Conservation (phyloP, 1,284 basidiomycete genomes). For the Bjerkandera adusta region DNA sequence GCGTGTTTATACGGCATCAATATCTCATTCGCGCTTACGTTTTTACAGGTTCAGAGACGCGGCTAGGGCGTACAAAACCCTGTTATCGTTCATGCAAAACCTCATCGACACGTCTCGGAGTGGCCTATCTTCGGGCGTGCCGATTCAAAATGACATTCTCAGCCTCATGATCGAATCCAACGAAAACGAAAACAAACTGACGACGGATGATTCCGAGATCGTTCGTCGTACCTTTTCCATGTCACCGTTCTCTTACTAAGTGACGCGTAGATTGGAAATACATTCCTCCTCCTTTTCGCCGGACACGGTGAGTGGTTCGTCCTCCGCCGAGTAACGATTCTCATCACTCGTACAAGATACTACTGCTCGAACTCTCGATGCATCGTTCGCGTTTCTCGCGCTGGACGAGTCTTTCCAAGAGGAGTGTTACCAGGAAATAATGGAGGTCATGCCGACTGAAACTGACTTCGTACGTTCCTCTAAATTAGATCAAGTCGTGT, state of each 20-base stretch:
- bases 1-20: not conserved
- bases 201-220: constrained; percentile 14
- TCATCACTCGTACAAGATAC: constrained; percentile 27
- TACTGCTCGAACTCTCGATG: constrained; percentile 35
- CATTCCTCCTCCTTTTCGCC: constrained; percentile 18
- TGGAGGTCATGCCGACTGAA: constrained; percentile 7
- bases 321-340: not conserved
- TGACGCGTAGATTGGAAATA: constrained; percentile 16
- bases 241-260: not conserved
- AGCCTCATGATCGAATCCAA: constrained; percentile 12
- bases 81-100: constrained; percentile 7
- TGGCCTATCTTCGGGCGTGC: not conserved
- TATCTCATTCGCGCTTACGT: not conserved
- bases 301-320: constrained; percentile 14
- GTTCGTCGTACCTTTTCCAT: constrained; percentile 3
- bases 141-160: constrained; percentile 12
- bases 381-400: constrained; percentile 34
- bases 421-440: constrained; percentile 32
- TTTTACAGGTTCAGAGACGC: constrained; percentile 8
- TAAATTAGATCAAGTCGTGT: not conserved
- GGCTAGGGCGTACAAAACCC: constrained; percentile 1
- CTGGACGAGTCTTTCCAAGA: constrained; percentile 39
- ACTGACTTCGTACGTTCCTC: constrained; percentile 1
- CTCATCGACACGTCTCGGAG: constrained; percentile 1
- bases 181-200: constrained; percentile 15